Evolutionary conservation across 257 asterid species (phyloP).

Genomic region (Solanum sitiens): DNA sequence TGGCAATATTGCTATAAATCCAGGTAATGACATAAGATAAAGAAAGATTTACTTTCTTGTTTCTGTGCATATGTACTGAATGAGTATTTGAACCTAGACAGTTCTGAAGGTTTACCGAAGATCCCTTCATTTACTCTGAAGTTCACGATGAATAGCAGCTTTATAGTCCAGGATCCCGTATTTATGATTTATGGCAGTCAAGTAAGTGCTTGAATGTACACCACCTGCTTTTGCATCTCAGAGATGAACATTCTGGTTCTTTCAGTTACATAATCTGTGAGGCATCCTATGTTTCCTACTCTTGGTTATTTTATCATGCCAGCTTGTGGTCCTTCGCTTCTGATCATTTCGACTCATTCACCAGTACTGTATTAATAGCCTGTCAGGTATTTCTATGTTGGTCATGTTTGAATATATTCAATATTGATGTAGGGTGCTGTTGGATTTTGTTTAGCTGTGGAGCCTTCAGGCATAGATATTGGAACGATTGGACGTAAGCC

Average conservation of each 20-base stretch:
- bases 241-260: neutral
- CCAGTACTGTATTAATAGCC: neutral
- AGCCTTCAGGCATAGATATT: slow-evolving; percentile 35
- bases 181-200: slow-evolving; percentile 56
- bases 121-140: slow-evolving; percentile 61
- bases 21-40: slow-evolving; percentile 37
- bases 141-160: slow-evolving; percentile 50
- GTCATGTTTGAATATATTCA: slow-evolving; percentile 3
- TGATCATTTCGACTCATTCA: neutral
- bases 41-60: neutral
- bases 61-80: neutral
- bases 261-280: neutral
- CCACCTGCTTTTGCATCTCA: slow-evolving; percentile 3
- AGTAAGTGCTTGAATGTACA: slow-evolving; percentile 28
- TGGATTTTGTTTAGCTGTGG: slow-evolving; percentile 85
- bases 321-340: neutral
- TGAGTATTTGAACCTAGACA: slow-evolving; percentile 23
- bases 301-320: neutral
- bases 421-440: slow-evolving; percentile 57
- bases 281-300: neutral
- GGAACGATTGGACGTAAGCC: slow-evolving; percentile 91
- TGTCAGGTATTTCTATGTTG: neutral
- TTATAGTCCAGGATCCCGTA: slow-evolving; percentile 55
- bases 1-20: slow-evolving; percentile 80
- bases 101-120: slow-evolving; percentile 44